These are phyloP conservation scores for Crataegus laevigata DNA, from an alignment of 306 rosid species.

Conservation along the genomic window DNA sequence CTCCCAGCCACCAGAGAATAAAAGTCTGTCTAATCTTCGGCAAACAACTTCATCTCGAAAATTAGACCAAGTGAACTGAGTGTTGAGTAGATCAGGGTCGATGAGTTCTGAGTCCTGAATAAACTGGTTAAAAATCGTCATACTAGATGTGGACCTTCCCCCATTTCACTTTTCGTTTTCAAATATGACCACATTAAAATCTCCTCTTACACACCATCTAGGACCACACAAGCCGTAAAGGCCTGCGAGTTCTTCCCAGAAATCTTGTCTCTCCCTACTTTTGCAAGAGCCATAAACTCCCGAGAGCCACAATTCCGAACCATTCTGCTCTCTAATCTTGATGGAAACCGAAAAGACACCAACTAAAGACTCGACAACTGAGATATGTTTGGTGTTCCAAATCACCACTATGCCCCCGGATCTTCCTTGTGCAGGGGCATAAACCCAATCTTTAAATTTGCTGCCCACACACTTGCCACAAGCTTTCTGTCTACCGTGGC, in stretches of 20 bases:
- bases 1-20: neutral
- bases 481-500: no score
- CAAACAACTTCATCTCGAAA: neutral
- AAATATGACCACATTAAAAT: no score
- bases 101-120: neutral
- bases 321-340: accelerated
- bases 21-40: neutral
- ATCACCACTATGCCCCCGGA: neutral
- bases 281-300: neutral
- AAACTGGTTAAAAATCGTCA: neutral
- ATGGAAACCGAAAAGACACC: no score
- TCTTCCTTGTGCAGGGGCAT: neutral
- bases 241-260: neutral
- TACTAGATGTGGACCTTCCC: neutral
- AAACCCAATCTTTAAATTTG: neutral
- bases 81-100: neutral
- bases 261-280: no score
- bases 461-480: no score
- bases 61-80: neutral
- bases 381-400: neutral
- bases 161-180: neutral
- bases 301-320: neutral
- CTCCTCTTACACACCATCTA: neutral
- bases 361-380: neutral
- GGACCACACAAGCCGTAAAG: neutral